These are phyloP conservation scores for Tolypocladium paradoxum DNA, from an alignment of 2,329 filamentous ascomycete genomes.

Conservation along the genomic window DNA sequence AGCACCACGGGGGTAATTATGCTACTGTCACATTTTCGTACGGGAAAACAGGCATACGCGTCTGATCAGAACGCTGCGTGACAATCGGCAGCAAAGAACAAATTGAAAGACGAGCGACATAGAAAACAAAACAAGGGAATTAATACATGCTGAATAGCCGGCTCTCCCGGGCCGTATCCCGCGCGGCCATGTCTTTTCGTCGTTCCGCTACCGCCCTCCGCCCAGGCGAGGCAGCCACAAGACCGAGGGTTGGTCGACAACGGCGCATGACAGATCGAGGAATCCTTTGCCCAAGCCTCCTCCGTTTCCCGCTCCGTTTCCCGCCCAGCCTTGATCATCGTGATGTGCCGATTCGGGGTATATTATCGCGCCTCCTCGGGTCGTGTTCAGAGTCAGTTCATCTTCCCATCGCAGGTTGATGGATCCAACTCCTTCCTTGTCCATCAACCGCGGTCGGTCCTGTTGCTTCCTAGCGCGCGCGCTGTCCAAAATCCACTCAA, in stretches of 20 bases:
- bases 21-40: neutral
- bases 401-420: neutral
- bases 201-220: slow-evolving; percentile 14
- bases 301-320: neutral
- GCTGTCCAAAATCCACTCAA: neutral
- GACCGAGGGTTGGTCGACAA: neutral
- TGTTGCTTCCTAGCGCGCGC: neutral
- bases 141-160: slow-evolving; percentile 38
- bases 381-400: neutral
- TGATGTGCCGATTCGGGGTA: slow-evolving; percentile 2
- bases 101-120: slow-evolving; percentile 10
- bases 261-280: neutral
- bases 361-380: slow-evolving; percentile 1
- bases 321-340: neutral
- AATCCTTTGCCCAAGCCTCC: neutral
- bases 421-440: neutral
- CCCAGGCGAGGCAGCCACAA: neutral
- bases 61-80: neutral
- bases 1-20: neutral
- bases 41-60: neutral
- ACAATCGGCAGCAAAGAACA: slow-evolving; percentile 4
- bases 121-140: slow-evolving; percentile 29
- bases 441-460: neutral
- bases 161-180: slow-evolving; percentile 11
- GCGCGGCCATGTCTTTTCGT: slow-evolving; percentile 5